Evolutionary conservation across 345 rosid species (phyloP), one percentile per base, ranked within the genome.

Genomic region (Salix purpurea): DNA sequence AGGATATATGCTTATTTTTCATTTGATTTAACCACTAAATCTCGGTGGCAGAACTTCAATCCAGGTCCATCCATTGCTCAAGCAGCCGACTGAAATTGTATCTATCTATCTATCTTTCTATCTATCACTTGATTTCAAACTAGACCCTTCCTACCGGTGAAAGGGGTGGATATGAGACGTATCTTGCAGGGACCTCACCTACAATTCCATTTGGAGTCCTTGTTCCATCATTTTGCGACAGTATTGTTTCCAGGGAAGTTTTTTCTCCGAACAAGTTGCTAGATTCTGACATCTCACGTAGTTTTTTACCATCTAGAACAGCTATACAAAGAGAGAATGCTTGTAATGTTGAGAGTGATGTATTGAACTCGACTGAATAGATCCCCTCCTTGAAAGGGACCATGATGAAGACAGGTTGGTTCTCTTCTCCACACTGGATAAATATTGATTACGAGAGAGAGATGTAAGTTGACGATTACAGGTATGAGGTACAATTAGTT

Each of bases 321-420:
- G 97, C 91, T 80, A 93, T 83, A 82, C 96, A 90, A 37, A 89
- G 82, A 39, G 98, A 85, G 82, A 96, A 96, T 72, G 99, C 94
- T 87, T 93, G 98, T 81, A 96, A 58, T 77, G 80, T 84, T 7
- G 94, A 82, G 78, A 93, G 86, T 4, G 91, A 80, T 46, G 99
- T 80, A 71, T 79, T 86, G 85, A 91, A 96, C 84, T 96, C 91
- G n/a, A 96, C 92, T 0, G 98, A 89, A 83, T 87, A 92, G 56
- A 92, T 88, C 48, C 88, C 91, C 39, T 91, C 99, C 87, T 87
- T 87, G 84, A 86, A 90, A 2, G 91, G 89, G 18, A 91, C 77
- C 75, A 96, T 82, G 69, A 86, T 85, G 84, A 93, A 91, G 79
- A 84, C 87, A 32, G 90, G 94, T 60, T 75, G 85, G 56, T 80